Evolutionary conservation across 805 yeast genomes (phyloP), one percentile per base, ranked within the genome.

Genomic region (Saccharomycopsis microspora): DNA sequence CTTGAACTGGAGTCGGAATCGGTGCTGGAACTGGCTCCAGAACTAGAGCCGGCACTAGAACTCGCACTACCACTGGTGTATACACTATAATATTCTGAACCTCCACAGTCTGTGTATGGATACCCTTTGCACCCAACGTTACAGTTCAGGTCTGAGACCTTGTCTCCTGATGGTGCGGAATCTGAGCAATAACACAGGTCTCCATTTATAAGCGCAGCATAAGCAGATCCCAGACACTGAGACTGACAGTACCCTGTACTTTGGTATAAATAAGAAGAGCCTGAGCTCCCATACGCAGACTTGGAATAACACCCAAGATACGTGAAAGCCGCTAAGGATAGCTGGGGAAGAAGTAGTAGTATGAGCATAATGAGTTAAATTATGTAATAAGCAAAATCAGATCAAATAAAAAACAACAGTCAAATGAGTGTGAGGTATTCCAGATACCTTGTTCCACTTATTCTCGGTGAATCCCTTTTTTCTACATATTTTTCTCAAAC

Each of bases 51-150:
- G 47, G 46, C 41, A 11, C 39, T 42, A 9, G 41, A 43, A 9
- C 43, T 51, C 32, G 48, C 58, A 38, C 59, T 68, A 28, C 52
- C 64, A 50, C 65, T 65, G 9, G 70, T 63, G 52, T 66, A 76
- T 11, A 78, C 74, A 35, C 67, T 61, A 55, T 71, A 71, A 47
- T 70, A 71, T 32, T 60, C 56, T 28, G 71, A 65, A 33, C 83
- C 84, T 54, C 88, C 88, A 63, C 95, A 85, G 6, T 52, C 64
- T 47, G 81, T 82, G 3, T 55, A 41, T 6, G 76, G 74, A 62
- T 72, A 86, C n/a, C 87, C 94, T 27, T 58, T 60, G 63, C 95
- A 86, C 4, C 56, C 37, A 1, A 56, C 50, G 44, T 59, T 52
- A 63, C 88, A 82, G 29, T 62, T 52, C 58, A 65, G 52, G 56